Base-by-base conservation (phyloP, 2,329 filamentous ascomycete species). In the Pseudopyricularia javanii region DNA sequence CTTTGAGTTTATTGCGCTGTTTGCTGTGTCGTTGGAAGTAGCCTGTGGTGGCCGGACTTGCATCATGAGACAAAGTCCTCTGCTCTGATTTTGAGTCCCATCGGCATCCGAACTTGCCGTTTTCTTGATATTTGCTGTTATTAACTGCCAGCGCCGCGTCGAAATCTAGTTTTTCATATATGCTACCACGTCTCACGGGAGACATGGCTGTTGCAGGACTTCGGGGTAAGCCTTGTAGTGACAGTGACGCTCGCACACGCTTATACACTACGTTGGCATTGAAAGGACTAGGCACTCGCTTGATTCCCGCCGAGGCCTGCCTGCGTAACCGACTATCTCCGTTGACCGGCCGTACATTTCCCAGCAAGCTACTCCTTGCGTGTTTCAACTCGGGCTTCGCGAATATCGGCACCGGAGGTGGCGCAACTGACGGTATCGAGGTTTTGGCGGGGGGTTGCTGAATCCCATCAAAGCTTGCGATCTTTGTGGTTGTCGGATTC, bases 371-470 rank as follows among this genome's bases (percentile, higher is more conserved):
- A 61, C 78, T 81, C 56, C 78, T 70, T 1, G 78, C 78, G 64
- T 82, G 78, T 55, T 73, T 75, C 34, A 82, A 62, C 57, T 82
- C 77, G 2, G 79, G 79, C 56, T 81, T 82, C n/a, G 76, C 70
- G 58, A 82, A 82, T 4, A 74, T 69, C 2, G 66, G 63, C 17
- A 62, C 57, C 1, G 54, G 34, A 15, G 61, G 28, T 15, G 40
- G 22, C 8, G 8, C n/a, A 14, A 22, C 24, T 20, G 49, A 5
- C 7, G 17, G 24, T 3, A 17, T 20, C 2, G 17, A 14, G 26
- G 50, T 43, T 14, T 50, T 30, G 26, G 49, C 53, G 53, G 40
- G 22, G 20, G 40, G 11, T 49, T n/a, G 15, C 17, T 7, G 12
- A 7, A 50, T 22, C 9, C 20, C 48, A 12, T 24, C 32, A 9